phyloP scores from a whole-genome alignment of 495 filamentous ascomycete genomes.

The Penicillium chermesinum region DNA sequence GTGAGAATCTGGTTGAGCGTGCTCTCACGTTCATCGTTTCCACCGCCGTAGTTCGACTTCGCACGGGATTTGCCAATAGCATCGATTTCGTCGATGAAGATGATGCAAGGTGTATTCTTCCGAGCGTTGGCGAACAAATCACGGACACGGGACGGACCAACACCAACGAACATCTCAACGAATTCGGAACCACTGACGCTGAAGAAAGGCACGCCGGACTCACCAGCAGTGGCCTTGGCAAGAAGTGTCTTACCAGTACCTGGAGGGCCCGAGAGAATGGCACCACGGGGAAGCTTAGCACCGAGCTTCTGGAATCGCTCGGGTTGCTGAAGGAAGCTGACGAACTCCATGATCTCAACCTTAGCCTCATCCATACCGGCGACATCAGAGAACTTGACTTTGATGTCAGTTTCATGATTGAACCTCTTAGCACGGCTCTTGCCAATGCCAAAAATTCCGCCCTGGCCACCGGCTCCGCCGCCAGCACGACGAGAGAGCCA shows the following conservation, averaged over 20 bases:
- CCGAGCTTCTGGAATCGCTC: slow-evolving; percentile 87
- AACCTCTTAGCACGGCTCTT: slow-evolving; percentile 94
- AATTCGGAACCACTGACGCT: slow-evolving; percentile 98
- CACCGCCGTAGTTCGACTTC: slow-evolving; percentile 71
- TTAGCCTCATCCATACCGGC: slow-evolving; percentile 99
- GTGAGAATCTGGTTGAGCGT: slow-evolving; percentile 98
- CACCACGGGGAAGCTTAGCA: slow-evolving; percentile 95
- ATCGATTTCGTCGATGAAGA: slow-evolving; percentile 99
- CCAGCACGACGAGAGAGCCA: slow-evolving; percentile 65
- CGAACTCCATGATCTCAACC: slow-evolving; percentile 98
- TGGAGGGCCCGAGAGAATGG: slow-evolving; percentile 91
- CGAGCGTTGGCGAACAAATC: slow-evolving; percentile 92
- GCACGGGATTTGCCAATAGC: slow-evolving; percentile 88
- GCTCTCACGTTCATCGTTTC: slow-evolving; percentile 93
- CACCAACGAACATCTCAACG: slow-evolving; percentile 99
- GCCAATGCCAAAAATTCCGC: slow-evolving; percentile 89
- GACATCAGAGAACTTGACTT: slow-evolving; percentile 94
- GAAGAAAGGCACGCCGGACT: slow-evolving; percentile 97
- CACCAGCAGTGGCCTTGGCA: slow-evolving; percentile 94
- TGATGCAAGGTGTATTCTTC: slow-evolving; percentile 96
- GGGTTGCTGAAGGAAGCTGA: slow-evolving; percentile 88
- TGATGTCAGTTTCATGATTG: slow-evolving; percentile 93
- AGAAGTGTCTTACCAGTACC: slow-evolving; percentile 97
- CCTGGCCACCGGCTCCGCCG: slow-evolving; percentile 58
- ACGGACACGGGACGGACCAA: slow-evolving; percentile 89